Percentiles rank a stretch among this genome's conserved stretches.
Conservation (phyloP, 129 eudicot genomes). For the Artemisia argyi region DNA sequence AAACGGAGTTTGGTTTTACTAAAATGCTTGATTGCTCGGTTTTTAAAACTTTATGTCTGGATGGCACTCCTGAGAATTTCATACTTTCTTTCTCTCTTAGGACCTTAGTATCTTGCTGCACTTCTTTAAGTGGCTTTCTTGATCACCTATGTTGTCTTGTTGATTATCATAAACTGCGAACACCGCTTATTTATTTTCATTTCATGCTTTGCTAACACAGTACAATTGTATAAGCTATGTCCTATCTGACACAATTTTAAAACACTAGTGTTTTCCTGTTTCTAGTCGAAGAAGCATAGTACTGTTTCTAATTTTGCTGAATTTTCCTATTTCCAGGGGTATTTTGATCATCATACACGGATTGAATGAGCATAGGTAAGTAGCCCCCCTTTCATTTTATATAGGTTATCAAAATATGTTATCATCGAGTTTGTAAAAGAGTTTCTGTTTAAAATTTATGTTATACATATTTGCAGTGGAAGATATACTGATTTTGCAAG, state of each 20-base stretch:
- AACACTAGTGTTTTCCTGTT: not conserved
- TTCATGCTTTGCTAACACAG: not conserved
- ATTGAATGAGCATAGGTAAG: conserved; percentile 94
- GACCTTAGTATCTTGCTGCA: not conserved
- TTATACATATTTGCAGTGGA: conserved; percentile 56
- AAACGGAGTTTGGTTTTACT: not conserved
- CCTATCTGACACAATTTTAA: conserved; percentile 10
- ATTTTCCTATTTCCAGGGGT: conserved; percentile 57
- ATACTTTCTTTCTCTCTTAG: too few relatives aligned
- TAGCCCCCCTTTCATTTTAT: not conserved
- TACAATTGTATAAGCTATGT: conserved; percentile 1
- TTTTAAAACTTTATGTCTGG: not conserved
- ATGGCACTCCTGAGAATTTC: not conserved
- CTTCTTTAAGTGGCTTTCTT: not conserved
- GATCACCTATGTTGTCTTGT: conserved; percentile 4
- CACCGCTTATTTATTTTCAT: not conserved
- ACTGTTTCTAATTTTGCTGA: conserved; percentile 10
- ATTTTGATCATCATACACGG: conserved; percentile 86
- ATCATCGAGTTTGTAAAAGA: not conserved
- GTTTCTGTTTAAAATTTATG: not conserved
- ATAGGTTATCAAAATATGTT: not conserved
- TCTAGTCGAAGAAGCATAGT: not conserved
- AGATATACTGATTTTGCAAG: conserved; percentile 87
- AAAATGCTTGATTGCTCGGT: not conserved
- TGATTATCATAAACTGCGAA: conserved; percentile 1